These are phyloP conservation scores for Stagonosporopsis rhizophila DNA, from an alignment of 2,329 filamentous ascomycete genomes.

Conservation along the genomic window DNA sequence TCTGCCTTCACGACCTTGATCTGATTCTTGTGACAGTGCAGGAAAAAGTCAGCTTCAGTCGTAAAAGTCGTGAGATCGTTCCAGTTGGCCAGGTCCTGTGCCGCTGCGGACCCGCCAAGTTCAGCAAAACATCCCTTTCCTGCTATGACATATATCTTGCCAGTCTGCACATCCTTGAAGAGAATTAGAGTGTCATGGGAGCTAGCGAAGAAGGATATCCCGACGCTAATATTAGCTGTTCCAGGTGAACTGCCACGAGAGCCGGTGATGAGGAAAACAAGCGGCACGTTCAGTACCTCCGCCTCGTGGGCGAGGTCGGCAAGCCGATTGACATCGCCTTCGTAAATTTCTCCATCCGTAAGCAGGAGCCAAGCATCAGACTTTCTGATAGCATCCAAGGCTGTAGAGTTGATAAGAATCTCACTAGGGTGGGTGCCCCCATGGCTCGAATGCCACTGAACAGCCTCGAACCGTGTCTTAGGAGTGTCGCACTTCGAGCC, in stretches of 20 bases:
- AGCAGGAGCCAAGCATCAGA: slow-evolving; percentile 44
- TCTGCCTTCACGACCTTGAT: slow-evolving; percentile 28
- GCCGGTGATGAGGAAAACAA: slow-evolving; percentile 37
- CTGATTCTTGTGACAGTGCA: slow-evolving; percentile 21
- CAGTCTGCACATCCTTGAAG: slow-evolving; percentile 37
- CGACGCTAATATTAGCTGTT: slow-evolving; percentile 41
- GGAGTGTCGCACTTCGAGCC: slow-evolving; percentile 30
- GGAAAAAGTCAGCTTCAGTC: slow-evolving; percentile 28
- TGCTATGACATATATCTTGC: slow-evolving; percentile 37
- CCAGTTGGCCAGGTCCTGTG: slow-evolving; percentile 34
- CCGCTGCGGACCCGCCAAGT: slow-evolving; percentile 22
- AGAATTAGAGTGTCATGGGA: slow-evolving; percentile 40
- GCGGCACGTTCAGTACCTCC: slow-evolving; percentile 28
- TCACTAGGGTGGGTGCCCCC: slow-evolving; percentile 27
- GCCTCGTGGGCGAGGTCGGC: slow-evolving; percentile 27
- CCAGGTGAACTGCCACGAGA: slow-evolving; percentile 25
- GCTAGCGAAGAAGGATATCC: slow-evolving; percentile 44
- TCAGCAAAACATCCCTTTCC: slow-evolving; percentile 42
- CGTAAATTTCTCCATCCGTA: slow-evolving; percentile 43
- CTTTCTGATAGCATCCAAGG: slow-evolving; percentile 25
- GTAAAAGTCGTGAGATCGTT: slow-evolving; percentile 24
- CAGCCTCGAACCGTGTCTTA: slow-evolving; percentile 5
- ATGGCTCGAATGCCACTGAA: slow-evolving; percentile 25
- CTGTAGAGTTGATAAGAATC: slow-evolving; percentile 29
- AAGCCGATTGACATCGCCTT: slow-evolving; percentile 29